phyloP scores from a whole-genome alignment of 108 stramenopile genomes.

The Cyclotella kingstonii region DNA sequence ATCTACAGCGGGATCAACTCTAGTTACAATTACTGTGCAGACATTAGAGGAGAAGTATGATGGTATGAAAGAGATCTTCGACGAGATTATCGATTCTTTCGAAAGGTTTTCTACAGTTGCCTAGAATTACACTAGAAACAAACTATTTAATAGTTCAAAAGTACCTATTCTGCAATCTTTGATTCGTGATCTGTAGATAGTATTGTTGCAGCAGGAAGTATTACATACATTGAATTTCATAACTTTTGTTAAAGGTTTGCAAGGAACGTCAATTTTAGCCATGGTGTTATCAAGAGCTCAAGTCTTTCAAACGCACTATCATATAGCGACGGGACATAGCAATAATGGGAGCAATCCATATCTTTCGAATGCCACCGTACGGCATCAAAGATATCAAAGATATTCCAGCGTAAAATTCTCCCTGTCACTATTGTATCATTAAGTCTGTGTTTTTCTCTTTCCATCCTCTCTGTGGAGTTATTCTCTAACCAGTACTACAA shows the following conservation, averaged over 20 bases:
- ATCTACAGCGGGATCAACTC: conserved; percentile 59
- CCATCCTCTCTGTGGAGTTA: conserved; percentile 11
- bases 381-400: conserved; percentile 15
- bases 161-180: no score
- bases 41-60: conserved; percentile 62
- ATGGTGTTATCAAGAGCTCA: conserved; percentile 4
- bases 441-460: conserved; percentile 2
- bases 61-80: conserved; percentile 52
- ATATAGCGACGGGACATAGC: conserved; percentile 4
- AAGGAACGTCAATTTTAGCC: no score
- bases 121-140: no score
- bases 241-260: no score
- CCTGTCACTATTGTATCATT: conserved; percentile 6
- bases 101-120: conserved; percentile 42
- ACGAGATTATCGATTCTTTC: conserved; percentile 65
- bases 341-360: conserved; percentile 11
- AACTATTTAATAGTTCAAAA: no score
- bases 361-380: conserved; percentile 12
- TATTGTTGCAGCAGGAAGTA: no score
- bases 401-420: conserved; percentile 16
- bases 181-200: no score
- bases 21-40: conserved; percentile 76
- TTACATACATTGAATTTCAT: no score
- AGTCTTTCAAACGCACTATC: conserved; percentile 9
- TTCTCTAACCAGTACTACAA: conserved; percentile 11